Base-by-base conservation (phyloP, 1,284 basidiomycete genomes). In the Sphagnurus paluster region DNA sequence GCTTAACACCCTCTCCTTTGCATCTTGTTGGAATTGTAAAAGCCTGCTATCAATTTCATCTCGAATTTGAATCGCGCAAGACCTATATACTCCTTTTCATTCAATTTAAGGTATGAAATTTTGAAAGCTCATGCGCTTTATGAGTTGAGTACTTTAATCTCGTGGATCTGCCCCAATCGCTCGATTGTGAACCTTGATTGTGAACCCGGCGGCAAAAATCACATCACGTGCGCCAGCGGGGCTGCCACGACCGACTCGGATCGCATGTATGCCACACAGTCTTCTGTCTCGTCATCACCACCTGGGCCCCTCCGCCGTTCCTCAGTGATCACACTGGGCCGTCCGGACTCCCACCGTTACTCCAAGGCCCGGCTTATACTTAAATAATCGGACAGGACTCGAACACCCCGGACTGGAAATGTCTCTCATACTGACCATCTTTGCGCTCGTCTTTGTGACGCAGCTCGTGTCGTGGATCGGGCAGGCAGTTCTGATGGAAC, bases 391-490 rank as follows among this genome's bases (percentile, higher is more conserved):
- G 39, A 42, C 9, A 39, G 16, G 16, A 17, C 39, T n/a, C n/a
- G n/a, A n/a, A 42, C 13, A n/a, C 38, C 7, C n/a, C 24, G 23
- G 17, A 24, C 20, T 26, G 9, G 41, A 38, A 45, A 90, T 90
- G 87, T 77, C 86, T 50, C 79, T 96, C 46, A 82, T 93, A 34
- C 58, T 92, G 38, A 79, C 87, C 29, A 87, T 96, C 52, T 91
- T 97, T 62, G 64, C 77, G 19, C 76, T 93, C 49, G 89, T 92
- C 23, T 82, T 95, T 56, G 56, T 90, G 49, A 86, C 89, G 5
- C 87, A 94, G 63, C 71, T 91, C 53, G 77, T 96, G 51, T 80
- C 84, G 45, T 95, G 92, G 92, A 79, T 95, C 48, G 93, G 93
- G 42, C 81, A 91, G 63, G 80, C 86, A 14, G 85, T 90, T 17